Base-by-base conservation (phyloP, 2,329 filamentous ascomycete species). In the Ophiostoma montium region DNA sequence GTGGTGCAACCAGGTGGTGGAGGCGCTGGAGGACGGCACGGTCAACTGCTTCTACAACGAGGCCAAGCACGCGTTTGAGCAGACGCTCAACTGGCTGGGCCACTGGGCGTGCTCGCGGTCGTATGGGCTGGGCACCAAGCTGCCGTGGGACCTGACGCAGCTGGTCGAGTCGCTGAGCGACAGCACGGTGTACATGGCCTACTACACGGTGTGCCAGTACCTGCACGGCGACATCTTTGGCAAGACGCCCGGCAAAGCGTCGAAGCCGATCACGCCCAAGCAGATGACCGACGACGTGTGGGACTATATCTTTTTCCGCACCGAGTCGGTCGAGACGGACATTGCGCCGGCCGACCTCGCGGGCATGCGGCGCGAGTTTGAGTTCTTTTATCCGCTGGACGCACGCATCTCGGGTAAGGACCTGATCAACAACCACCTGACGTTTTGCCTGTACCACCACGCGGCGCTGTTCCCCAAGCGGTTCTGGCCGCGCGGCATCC, bases 301-400 rank as follows among this genome's bases (percentile, higher is more conserved):
- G 88, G 90, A 98, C 66, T 95, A 94, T 62, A 70, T 96, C 57
- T 95, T 96, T 69, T 82, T 78, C 62, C 80, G 86, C 50, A 78
- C 80, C 16, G 81, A 87, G 45, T 65, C 82, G 49, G 74, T 72
- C 53, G 76, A 89, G 27, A 78, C 82, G 52, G 81, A 81, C 35
- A 94, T 95, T 52, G 72, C 80, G 52, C 78, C 82, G 47, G 48
- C 39, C 12, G 53, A 54, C 39, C 73, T 98, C 41, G 77, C 86
- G 61, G 75, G 77, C 36, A 84, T 98, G 84, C 78, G 88, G 53
- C 78, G 89, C 60, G 87, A 94, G 59, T 96, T 96, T 59, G 84
- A 92, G 64, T 98, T 95, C 75, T 96, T 87, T 73, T 98, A 96
- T 65, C 92, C 92, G 36, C 71, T 96, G 47, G 90, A 96, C 60